These are phyloP conservation scores for Paraurostyla sp. DNA, from an alignment of 73 alveolate genomes.

Conservation along the genomic window DNA sequence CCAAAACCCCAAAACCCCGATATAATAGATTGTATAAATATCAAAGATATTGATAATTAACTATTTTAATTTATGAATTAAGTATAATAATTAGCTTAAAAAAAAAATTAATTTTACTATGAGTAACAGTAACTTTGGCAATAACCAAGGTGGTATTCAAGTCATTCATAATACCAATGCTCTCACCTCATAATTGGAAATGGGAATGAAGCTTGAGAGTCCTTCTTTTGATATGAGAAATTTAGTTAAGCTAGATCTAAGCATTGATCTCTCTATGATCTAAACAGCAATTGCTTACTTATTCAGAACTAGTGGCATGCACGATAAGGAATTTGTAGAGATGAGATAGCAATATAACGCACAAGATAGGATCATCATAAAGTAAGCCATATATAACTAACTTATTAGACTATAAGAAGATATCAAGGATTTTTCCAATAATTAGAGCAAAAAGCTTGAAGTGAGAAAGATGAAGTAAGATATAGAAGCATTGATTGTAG, in stretches of 20 bases:
- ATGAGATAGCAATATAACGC: background rate
- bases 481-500: background rate
- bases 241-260: background rate
- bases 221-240: conserved; percentile 36
- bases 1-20: too few species aligned
- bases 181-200: background rate
- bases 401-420: background rate
- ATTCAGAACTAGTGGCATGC: conserved; percentile 21
- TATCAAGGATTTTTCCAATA: background rate
- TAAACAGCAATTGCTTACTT: conserved; percentile 23
- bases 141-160: conserved; percentile 38
- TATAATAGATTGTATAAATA: too few species aligned
- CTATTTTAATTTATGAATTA: too few species aligned
- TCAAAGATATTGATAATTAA: too few species aligned
- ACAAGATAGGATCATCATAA: background rate
- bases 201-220: conserved; percentile 41
- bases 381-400: background rate
- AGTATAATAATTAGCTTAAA: too few species aligned
- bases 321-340: conserved; percentile 35
- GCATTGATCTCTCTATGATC: conserved; percentile 43
- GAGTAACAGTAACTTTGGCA: too few species aligned
- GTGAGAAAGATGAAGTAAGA: background rate
- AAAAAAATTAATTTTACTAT: too few species aligned
- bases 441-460: background rate
- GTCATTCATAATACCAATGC: background rate